A percentile compares a stretch with the other conserved stretches of the same genome.
phyloP scores from a whole-genome alignment of 2,329 filamentous ascomycete species.

The Xylariaceae sp. region DNA sequence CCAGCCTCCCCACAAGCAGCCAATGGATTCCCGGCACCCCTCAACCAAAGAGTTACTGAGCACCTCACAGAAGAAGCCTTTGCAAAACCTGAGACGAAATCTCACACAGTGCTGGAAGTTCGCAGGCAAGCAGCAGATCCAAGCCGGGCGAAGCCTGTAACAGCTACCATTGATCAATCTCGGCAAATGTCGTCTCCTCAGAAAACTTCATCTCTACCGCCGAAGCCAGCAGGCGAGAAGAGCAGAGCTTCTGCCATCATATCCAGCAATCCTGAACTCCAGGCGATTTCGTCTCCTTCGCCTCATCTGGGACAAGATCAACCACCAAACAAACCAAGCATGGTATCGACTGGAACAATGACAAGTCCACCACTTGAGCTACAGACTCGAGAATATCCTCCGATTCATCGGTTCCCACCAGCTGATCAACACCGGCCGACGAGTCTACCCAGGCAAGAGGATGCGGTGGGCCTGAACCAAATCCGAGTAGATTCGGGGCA shows the following conservation, averaged over 20 bases:
- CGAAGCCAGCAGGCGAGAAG: constrained; percentile 41
- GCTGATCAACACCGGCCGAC: constrained; percentile 37
- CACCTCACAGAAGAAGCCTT: constrained; percentile 85
- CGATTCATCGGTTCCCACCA: constrained; percentile 40
- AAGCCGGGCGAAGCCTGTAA: constrained; percentile 28
- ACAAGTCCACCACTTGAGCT: constrained; percentile 57
- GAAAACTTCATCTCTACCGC: constrained; percentile 38
- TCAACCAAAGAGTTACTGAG: constrained; percentile 67
- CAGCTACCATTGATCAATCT: constrained; percentile 14
- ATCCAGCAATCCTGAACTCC: constrained; percentile 58
- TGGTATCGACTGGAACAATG: constrained; percentile 71
- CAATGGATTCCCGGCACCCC: constrained; percentile 43
- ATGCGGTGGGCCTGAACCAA: constrained; percentile 22
- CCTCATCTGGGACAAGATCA: constrained; percentile 29
- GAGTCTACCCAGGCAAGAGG: constrained; percentile 36
- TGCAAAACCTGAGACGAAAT: constrained; percentile 39
- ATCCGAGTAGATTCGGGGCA: constrained; percentile 23
- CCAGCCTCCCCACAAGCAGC: constrained; percentile 39
- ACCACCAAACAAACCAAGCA: constrained; percentile 31
- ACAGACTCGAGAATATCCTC: constrained; percentile 38
- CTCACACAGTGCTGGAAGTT: constrained; percentile 25
- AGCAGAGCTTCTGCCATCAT: constrained; percentile 63
- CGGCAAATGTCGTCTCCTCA: constrained; percentile 15
- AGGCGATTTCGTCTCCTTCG: constrained; percentile 49
- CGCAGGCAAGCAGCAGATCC: constrained; percentile 31